These are phyloP conservation scores for Cucurbita ficifolia DNA, from an alignment of 306 rosid genomes.

Conservation along the genomic window DNA sequence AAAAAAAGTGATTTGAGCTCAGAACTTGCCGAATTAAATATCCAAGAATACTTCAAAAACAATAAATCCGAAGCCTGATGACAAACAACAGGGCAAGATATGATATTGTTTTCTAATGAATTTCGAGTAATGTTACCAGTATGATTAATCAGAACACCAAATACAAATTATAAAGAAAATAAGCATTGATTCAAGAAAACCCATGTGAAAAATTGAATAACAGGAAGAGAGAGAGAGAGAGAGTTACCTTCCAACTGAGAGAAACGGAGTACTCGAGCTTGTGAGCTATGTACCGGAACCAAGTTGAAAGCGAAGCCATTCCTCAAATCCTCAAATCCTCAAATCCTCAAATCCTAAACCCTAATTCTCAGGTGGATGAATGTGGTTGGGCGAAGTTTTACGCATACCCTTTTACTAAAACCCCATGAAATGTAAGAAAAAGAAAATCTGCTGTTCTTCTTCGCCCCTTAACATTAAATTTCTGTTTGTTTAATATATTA, in stretches of 20 bases:
- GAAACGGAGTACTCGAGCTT: conserved; percentile 42
- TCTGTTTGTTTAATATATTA: too few relatives aligned
- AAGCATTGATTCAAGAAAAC: not conserved
- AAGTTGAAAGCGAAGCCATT: conserved; percentile 48
- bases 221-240: not conserved
- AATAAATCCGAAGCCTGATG: not conserved
- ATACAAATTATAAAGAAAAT: too few relatives aligned
- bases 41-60: not conserved
- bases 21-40: not conserved
- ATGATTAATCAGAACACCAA: not conserved
- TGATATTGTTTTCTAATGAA: not conserved
- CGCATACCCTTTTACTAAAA: conserved; percentile 9
- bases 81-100: not conserved
- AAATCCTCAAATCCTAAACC: not conserved
- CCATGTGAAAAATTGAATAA: not conserved
- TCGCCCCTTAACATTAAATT: not conserved
- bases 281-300: conserved; percentile 41
- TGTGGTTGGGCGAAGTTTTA: not conserved
- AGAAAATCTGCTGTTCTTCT: not conserved
- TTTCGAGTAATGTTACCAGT: not conserved
- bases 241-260: conserved; percentile 43
- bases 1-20: not conserved
- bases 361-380: not conserved
- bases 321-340: not conserved
- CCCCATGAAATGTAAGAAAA: not conserved